A percentile compares a stretch with the other conserved stretches of the same genome.
Conservation (phyloP, 495 filamentous ascomycete species). For the Lasiosphaeria miniovina region DNA sequence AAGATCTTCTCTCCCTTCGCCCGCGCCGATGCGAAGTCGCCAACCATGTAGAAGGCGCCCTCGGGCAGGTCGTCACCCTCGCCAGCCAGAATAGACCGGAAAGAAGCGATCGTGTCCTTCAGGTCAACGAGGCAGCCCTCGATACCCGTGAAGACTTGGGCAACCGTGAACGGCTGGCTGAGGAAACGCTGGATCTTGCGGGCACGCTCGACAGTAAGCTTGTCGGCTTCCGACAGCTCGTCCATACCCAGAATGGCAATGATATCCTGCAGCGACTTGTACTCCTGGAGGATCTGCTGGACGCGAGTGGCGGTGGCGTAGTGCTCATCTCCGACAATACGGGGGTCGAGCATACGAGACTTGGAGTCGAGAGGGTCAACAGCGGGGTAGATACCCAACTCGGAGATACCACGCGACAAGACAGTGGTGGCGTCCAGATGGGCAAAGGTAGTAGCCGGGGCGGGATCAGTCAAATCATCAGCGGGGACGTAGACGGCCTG, state of each 20-base stretch:
- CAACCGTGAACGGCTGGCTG: constrained; percentile 97
- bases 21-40: constrained; percentile 86
- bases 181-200: constrained; percentile 99
- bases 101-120: constrained; percentile 94
- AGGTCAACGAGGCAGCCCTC: constrained; percentile 95
- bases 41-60: constrained; percentile 98
- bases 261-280: constrained; percentile 99
- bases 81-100: constrained; percentile 96
- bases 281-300: constrained; percentile 99
- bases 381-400: constrained; percentile 99
- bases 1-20: constrained; percentile 99
- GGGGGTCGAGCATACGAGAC: constrained; percentile 98
- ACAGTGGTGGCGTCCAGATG: constrained; percentile 99
- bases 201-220: constrained; percentile 99
- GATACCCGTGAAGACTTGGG: constrained; percentile 98
- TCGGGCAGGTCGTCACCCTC: constrained; percentile 95
- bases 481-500: constrained; percentile 99
- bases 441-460: constrained; percentile 98
- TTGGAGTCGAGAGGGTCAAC: constrained; percentile 99
- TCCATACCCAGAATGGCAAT: constrained; percentile 99
- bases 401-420: constrained; percentile 99
- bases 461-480: constrained; percentile 99
- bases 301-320: constrained; percentile 91
- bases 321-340: constrained; percentile 96
- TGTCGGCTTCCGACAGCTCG: constrained; percentile 96